Base-by-base conservation (phyloP, 2,329 filamentous ascomycete species). In the Phyllosticta paracitricarpa region DNA sequence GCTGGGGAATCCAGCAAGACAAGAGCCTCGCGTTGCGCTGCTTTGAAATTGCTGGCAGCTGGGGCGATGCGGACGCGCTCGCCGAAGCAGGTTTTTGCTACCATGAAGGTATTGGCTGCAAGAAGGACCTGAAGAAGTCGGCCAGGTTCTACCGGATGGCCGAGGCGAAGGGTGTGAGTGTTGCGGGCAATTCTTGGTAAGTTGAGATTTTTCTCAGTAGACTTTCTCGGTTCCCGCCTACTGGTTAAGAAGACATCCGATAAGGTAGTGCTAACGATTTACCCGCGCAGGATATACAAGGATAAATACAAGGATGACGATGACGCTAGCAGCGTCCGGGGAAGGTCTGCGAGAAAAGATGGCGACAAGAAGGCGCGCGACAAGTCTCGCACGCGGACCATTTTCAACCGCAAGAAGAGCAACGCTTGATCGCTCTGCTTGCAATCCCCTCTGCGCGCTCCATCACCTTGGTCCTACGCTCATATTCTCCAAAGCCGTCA, bases 141-240 rank as follows among this genome's bases (percentile, higher is more conserved):
- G 93, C 94, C 63, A 89, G 85, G 64, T 91, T 94, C 69, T 97
- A 97, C 73, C 87, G 94, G 24, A 82, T 87, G 78, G 94, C 94
- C 5, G 94, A 96, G 73, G 86, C 88, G 25, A 94, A 94, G 76
- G 94, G 94, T 6, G 92, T 97, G 81, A 96, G 86, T 75, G 97
- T 97, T 91, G 88, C 96, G 61, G 94, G 94, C 61, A 97, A 97
- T 73, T 97, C 91, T 79, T 99, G 94, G 93, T 96, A 81, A 72
- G 89, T 61, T 55, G 22, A 57, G 35, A 51, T 55, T 14, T 52
- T 58, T 25, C 22, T 12, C 22, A 40, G 14, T 48, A 53, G 57
- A 51, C 28, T 57, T 19, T 10, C 33, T 40, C 33, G 33, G 33
- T 40, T 40, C 10, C 54, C 6, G n/a, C 26, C 35, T 4, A 26